Percentiles rank a stretch among this genome's conserved stretches.
phyloP scores from a whole-genome alignment of 192 early-diverging fungal genomes.

The Entrophospora sp. region DNA sequence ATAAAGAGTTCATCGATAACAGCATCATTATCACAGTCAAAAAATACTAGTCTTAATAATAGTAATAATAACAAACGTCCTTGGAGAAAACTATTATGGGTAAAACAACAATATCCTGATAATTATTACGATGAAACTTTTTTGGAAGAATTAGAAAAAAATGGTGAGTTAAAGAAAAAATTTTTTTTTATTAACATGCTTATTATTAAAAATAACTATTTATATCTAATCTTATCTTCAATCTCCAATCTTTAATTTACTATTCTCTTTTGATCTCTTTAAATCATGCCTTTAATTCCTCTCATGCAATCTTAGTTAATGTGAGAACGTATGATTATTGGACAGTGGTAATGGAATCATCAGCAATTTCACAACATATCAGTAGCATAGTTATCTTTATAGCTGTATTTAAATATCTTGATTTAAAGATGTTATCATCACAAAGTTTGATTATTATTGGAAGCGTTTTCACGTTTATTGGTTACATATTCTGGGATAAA shows the following conservation, averaged over 20 bases:
- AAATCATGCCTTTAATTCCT: too few relatives aligned
- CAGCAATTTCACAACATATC: slow-evolving; percentile 78
- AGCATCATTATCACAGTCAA: too few relatives aligned
- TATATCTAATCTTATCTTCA: too few relatives aligned
- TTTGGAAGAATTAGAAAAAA: slow-evolving; percentile 79
- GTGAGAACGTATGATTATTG: slow-evolving; percentile 78
- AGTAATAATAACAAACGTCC: slow-evolving; percentile 24
- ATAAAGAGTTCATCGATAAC: not conserved
- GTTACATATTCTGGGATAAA: slow-evolving; percentile 66
- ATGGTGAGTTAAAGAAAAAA: slow-evolving; percentile 40
- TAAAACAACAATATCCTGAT: slow-evolving; percentile 83
- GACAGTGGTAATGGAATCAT: slow-evolving; percentile 64
- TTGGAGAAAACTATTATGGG: slow-evolving; percentile 80
- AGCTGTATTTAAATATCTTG: slow-evolving; percentile 76
- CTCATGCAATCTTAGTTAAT: slow-evolving; percentile 66
- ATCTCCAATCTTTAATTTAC: too few relatives aligned
- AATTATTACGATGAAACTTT: slow-evolving; percentile 88
- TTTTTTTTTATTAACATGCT: not conserved
- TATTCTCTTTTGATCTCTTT: too few relatives aligned
- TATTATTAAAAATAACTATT: not conserved
- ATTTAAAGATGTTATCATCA: slow-evolving; percentile 45
- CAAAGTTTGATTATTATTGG: slow-evolving; percentile 50
- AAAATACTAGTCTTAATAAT: too few relatives aligned
- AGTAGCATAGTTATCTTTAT: slow-evolving; percentile 80
- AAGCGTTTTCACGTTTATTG: slow-evolving; percentile 45